Percentiles rank a stretch among this genome's conserved stretches.
phyloP scores from a whole-genome alignment of 345 rosid species.

The Salix udensis region DNA sequence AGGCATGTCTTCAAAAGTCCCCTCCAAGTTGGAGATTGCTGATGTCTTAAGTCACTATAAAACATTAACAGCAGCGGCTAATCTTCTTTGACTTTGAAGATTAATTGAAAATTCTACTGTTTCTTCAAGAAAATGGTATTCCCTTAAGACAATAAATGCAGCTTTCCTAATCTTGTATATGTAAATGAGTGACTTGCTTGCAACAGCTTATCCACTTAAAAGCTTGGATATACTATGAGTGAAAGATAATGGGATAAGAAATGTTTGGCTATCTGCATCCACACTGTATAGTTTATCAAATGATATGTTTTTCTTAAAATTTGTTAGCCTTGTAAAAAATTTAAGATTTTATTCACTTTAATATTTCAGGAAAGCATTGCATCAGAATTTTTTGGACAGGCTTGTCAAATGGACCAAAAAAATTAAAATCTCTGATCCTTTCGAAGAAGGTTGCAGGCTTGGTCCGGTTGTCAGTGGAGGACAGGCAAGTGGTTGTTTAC shows the following conservation, averaged over 20 bases:
- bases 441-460: constrained; percentile 89
- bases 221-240: neutral
- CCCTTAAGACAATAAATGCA: neutral
- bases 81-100: neutral
- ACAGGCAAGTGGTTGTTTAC: constrained; percentile 49
- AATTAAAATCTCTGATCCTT: constrained; percentile 83
- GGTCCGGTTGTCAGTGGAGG: constrained; percentile 85
- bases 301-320: neutral
- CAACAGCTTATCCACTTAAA: neutral
- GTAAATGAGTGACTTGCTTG: neutral
- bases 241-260: neutral
- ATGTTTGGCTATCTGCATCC: neutral
- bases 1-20: neutral
- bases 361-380: constrained; percentile 74
- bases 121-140: neutral
- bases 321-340: neutral
- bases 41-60: neutral
- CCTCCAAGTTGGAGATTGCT: neutral
- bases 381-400: constrained; percentile 57
- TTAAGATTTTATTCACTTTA: constrained; percentile 1
- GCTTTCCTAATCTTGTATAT: neutral
- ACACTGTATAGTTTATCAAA: neutral
- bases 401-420: constrained; percentile 76
- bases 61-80: neutral
- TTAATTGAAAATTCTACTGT: neutral